Evolutionary conservation across 768 basidiomycete genomes (phyloP).

Genomic region (Suillus ampliporus): DNA sequence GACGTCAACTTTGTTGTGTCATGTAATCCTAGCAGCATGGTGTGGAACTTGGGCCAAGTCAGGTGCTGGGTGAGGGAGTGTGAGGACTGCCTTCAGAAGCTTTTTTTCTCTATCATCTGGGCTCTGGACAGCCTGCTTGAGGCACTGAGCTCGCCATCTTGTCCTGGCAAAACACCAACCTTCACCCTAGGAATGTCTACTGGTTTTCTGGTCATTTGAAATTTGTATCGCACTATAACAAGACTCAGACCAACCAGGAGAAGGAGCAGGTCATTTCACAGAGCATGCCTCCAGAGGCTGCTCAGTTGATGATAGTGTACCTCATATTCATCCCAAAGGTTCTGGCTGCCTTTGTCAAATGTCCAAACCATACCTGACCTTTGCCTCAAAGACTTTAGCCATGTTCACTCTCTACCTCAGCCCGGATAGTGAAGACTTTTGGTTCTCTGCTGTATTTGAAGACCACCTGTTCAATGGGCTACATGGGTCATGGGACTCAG

Average conservation of each 20-base stretch:
- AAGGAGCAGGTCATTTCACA: background rate
- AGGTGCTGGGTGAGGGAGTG: background rate
- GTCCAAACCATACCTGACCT: background rate
- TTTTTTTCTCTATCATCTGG: background rate
- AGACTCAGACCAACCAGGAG: background rate
- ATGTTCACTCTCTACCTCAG: background rate
- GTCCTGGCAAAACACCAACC: background rate
- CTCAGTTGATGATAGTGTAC: background rate
- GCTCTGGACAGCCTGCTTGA: background rate
- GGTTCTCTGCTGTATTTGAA: background rate
- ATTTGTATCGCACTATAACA: background rate
- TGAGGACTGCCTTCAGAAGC: background rate
- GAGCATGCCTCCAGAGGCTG: slow-evolving; percentile 2
- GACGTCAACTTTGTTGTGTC: background rate
- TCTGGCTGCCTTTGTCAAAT: background rate
- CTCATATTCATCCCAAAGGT: background rate
- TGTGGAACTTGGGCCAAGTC: background rate
- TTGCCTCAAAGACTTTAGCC: background rate
- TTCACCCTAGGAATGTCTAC: background rate
- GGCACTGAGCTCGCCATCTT: background rate
- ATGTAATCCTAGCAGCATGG: background rate
- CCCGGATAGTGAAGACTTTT: background rate
- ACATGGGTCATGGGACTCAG: background rate
- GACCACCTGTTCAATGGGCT: background rate
- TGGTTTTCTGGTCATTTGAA: background rate